These are phyloP conservation scores for Kodamaea jinghongensis DNA, from an alignment of 805 yeast species.

Conservation along the genomic window DNA sequence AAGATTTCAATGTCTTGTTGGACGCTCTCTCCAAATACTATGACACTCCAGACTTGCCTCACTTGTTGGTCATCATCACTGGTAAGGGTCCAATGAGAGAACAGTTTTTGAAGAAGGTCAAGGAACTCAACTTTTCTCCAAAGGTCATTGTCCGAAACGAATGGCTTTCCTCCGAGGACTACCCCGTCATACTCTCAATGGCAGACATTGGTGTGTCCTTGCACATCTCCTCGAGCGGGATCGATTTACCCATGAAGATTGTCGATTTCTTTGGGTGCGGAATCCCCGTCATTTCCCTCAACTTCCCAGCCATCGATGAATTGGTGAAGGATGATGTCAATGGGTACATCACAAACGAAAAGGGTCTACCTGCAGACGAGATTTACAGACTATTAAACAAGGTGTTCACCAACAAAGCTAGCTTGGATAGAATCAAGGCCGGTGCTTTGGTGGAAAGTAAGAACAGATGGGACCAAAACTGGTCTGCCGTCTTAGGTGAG, in stretches of 20 bases:
- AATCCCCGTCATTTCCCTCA: conserved; percentile 79
- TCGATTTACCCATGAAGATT: conserved; percentile 96
- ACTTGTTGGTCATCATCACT: conserved; percentile 74
- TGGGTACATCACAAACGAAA: conserved; percentile 52
- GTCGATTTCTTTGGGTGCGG: conserved; percentile 97
- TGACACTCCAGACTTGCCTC: conserved; percentile 45
- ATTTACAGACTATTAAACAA: conserved; percentile 23
- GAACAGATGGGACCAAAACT: conserved; percentile 71
- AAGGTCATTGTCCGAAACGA: conserved; percentile 58
- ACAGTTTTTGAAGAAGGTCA: conserved; percentile 48
- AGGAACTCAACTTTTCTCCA: conserved; percentile 40
- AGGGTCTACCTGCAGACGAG: conserved; percentile 19
- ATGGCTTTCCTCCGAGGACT: conserved; percentile 79
- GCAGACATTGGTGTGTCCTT: conserved; percentile 89
- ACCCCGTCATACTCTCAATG: conserved; percentile 68
- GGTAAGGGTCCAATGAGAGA: conserved; percentile 89
- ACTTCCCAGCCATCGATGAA: conserved; percentile 76
- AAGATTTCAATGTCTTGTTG: conserved; percentile 70
- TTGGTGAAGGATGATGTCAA: conserved; percentile 66
- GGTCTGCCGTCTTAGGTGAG: conserved; percentile 51
- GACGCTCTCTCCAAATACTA: conserved; percentile 60
- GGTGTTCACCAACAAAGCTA: conserved; percentile 27
- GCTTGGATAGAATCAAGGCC: conserved; percentile 42
- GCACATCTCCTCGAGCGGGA: conserved; percentile 89
- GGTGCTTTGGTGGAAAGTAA: conserved; percentile 78